phyloP scores from a whole-genome alignment of 2,329 filamentous ascomycete species.

The Pleurostoma richardsiae region DNA sequence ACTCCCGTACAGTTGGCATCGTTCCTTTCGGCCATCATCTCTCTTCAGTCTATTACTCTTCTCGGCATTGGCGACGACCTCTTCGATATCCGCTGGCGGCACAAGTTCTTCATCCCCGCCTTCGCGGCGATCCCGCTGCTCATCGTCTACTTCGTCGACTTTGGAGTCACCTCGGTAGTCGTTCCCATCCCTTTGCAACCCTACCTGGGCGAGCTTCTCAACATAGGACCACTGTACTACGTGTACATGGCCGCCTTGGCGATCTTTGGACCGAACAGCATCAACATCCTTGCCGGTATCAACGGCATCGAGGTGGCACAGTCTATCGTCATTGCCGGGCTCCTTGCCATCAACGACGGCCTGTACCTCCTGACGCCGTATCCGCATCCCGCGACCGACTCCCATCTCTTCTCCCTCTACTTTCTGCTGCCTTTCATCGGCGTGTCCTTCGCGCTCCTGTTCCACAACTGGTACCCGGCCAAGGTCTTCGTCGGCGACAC shows the following conservation, averaged over 20 bases:
- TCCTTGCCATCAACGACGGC: constrained; percentile 81
- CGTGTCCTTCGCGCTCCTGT: constrained; percentile 79
- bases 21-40: constrained; percentile 90
- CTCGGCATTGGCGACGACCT: constrained; percentile 93
- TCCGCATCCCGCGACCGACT: constrained; percentile 90
- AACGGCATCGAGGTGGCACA: constrained; percentile 97
- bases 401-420: constrained; percentile 93
- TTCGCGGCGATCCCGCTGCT: constrained; percentile 91
- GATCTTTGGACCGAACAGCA: constrained; percentile 97
- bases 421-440: constrained; percentile 91
- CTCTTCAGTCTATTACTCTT: constrained; percentile 83
- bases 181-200: constrained; percentile 80
- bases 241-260: constrained; percentile 93
- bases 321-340: constrained; percentile 80
- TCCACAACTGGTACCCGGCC: constrained; percentile 94
- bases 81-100: constrained; percentile 96
- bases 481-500: constrained; percentile 96
- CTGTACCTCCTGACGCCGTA: constrained; percentile 82
- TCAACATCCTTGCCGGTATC: constrained; percentile 99
- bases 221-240: constrained; percentile 84
- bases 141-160: constrained; percentile 97
- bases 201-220: constrained; percentile 78
- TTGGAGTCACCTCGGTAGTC: constrained; percentile 92
- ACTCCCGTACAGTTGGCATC: constrained; percentile 66
- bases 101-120: constrained; percentile 97